phyloP scores from a whole-genome alignment of 1,284 basidiomycete species.

The Cronartium quercuum region DNA sequence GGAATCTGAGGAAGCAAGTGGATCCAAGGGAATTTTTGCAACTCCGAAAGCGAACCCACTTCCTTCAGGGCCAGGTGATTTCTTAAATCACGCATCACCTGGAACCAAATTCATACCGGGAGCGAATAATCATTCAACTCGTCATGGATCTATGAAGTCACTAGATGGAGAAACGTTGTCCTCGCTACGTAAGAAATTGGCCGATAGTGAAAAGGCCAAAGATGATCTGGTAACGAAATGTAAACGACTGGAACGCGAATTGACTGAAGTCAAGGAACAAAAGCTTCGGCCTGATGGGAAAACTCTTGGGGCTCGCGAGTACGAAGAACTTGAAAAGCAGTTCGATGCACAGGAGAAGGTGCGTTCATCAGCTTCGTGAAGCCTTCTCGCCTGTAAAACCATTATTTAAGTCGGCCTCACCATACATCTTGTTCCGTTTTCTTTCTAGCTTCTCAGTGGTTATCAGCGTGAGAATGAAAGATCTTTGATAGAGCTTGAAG shows the following conservation, averaged over 20 bases:
- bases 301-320: conserved; percentile 13
- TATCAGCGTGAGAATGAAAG: conserved; percentile 40
- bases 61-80: not conserved
- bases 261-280: conserved; percentile 8
- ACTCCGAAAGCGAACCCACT: not conserved
- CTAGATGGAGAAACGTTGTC: not conserved
- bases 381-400: not conserved
- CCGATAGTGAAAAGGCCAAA: conserved; percentile 7
- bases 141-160: not conserved
- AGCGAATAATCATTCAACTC: not conserved
- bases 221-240: conserved; percentile 8
- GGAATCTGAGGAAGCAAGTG: not conserved
- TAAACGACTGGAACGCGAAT: conserved; percentile 19
- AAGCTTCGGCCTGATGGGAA: conserved; percentile 14
- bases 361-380: not conserved
- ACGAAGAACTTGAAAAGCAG: conserved; percentile 32
- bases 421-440: not conserved
- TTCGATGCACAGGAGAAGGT: conserved; percentile 36
- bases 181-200: conserved; percentile 11
- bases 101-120: not conserved
- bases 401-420: not conserved
- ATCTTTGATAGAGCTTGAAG: conserved; percentile 33
- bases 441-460: conserved; percentile 19
- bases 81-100: not conserved
- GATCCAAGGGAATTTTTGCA: not conserved